Evolutionary conservation across 768 basidiomycete species (phyloP), one percentile per base, ranked within the genome.

Genomic region (Mycena rebaudengoi): DNA sequence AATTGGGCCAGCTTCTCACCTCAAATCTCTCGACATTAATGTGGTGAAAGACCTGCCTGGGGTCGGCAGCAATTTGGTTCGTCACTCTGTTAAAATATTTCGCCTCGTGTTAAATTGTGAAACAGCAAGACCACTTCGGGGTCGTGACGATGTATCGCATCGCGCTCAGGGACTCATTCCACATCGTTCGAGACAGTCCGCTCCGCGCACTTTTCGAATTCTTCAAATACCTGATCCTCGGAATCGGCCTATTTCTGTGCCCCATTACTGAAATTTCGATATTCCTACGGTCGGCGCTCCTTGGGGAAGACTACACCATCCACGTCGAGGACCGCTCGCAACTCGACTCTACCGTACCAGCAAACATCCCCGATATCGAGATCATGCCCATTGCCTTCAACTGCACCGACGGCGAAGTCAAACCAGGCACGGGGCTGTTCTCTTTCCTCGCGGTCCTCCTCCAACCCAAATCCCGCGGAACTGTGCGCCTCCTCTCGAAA

Each of bases 401-500:
- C 35, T n/a, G 21, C 13, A 8, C 56, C 7, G 43, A 25, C 16
- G 21, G 8, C 5, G 13, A 7, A n/a, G 25, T 6, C 49, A 50
- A 50, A 33, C 12, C 29, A 18, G 13, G 20, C 16, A 23, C 20
- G 2, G 44, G 45, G 18, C 13, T 40, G 5, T 39, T 39, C 18
- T 28, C 44, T 5, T 23, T 32, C 29, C n/a, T 55, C n/a, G 4
- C 6, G 16, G 45, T 56, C 10, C 40, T 68, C 21, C 59, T 74
- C 23, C 61, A 73, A 40, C 78, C 74, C 20, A 59, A 62, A 53
- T 66, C 62, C 7, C 35, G 21, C 14, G 72, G 74, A 4, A 49
- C 58, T 11, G 66, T 75, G 1, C 70, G 67, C 3, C 69, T 76
- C 12, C 35, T 54, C 3, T 80, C 80, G 0, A 33, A 62, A 12